Evolutionary conservation across 2,329 filamentous ascomycete species (phyloP).

Genomic region (Aureobasidium leucospermi): DNA sequence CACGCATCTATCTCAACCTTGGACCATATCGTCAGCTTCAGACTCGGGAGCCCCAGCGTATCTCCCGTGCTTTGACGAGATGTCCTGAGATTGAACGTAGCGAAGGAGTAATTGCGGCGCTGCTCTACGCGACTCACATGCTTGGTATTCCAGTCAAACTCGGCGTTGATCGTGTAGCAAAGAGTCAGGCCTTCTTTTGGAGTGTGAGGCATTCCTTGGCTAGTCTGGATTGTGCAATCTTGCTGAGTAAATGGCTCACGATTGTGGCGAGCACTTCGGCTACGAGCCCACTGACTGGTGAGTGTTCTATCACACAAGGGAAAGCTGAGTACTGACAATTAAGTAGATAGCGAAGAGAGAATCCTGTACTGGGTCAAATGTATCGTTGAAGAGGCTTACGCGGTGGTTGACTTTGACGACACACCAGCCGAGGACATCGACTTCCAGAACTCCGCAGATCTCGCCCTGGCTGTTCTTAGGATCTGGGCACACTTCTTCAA

Average conservation of each 20-base stretch:
- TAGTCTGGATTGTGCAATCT: slow-evolving; percentile 47
- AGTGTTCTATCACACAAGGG: too few relatives aligned
- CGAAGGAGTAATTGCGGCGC: slow-evolving; percentile 42
- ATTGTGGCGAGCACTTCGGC: not conserved
- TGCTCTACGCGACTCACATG: slow-evolving; percentile 48
- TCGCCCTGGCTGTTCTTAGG: slow-evolving; percentile 34
- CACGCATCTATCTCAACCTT: slow-evolving; percentile 40
- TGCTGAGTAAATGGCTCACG: slow-evolving; percentile 45
- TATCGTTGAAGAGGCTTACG: slow-evolving; percentile 36
- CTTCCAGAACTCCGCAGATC: slow-evolving; percentile 27
- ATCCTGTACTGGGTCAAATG: slow-evolving; percentile 32
- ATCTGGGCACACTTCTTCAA: slow-evolving; percentile 38
- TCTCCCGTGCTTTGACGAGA: slow-evolving; percentile 33
- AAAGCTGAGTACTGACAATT: slow-evolving; percentile 29
- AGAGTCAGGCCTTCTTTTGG: slow-evolving; percentile 51
- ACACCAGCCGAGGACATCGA: slow-evolving; percentile 21
- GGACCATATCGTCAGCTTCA: slow-evolving; percentile 39
- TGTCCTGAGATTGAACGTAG: slow-evolving; percentile 40
- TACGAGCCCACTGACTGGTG: not conserved
- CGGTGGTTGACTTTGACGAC: slow-evolving; percentile 25
- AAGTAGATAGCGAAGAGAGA: slow-evolving; percentile 32
- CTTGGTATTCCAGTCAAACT: slow-evolving; percentile 50
- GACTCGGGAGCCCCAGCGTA: slow-evolving; percentile 35
- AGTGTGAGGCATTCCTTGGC: slow-evolving; percentile 50
- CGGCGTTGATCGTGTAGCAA: slow-evolving; percentile 47